Conservation (phyloP, 2,329 filamentous ascomycete genomes). For the Fulvia fulva region DNA sequence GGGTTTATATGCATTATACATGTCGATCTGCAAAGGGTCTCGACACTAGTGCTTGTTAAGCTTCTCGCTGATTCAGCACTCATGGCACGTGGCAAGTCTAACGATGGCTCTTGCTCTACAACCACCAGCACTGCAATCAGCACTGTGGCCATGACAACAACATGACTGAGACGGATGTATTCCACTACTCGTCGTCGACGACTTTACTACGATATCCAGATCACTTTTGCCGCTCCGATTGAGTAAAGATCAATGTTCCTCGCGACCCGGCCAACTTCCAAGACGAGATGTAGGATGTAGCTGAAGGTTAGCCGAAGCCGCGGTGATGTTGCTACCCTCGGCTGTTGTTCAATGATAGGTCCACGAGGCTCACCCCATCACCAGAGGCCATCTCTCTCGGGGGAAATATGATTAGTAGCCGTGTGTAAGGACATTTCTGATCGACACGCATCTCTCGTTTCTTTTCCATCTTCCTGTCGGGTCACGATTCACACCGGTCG, state of each 20-base stretch:
- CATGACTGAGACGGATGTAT: too few relatives aligned
- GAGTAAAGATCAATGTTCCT: not conserved
- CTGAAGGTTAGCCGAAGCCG: not conserved
- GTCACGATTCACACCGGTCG: not conserved
- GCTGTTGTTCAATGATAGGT: not conserved
- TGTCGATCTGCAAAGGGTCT: too few relatives aligned
- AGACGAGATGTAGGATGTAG: too few relatives aligned
- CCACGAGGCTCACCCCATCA: not conserved
- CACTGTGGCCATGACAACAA: not conserved
- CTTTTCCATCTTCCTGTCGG: not conserved
- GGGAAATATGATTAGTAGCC: not conserved
- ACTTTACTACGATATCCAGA: not conserved
- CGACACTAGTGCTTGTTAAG: not conserved
- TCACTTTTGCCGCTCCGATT: not conserved
- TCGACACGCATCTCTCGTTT: not conserved
- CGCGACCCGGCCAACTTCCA: not conserved
- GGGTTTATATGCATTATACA: too few relatives aligned
- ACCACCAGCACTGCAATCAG: not conserved
- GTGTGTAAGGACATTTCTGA: not conserved
- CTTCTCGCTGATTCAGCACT: slow-evolving; percentile 8
- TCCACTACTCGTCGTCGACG: too few relatives aligned
- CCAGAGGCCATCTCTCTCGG: not conserved
- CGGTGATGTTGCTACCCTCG: not conserved
- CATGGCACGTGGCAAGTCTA: too few relatives aligned
- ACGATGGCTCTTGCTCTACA: too few relatives aligned